Evolutionary conservation across 805 yeast genomes (phyloP), one percentile per base, ranked within the genome.

Genomic region (Ogataea naganishii): DNA sequence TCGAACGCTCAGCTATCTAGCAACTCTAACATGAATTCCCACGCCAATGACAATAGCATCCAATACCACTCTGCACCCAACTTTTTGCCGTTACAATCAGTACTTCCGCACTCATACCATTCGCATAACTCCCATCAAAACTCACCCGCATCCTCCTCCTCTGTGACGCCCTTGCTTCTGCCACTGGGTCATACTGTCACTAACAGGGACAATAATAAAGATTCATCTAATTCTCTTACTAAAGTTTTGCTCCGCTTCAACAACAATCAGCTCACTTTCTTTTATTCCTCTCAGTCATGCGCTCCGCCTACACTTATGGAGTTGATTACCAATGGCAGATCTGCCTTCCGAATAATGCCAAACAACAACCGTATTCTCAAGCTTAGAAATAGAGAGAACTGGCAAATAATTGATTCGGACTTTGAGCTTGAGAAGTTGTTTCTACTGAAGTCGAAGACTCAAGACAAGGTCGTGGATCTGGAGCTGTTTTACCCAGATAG

Each of bases 251-350:
- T 81, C 15, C 64, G 61, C 34, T 81, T 72, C 46, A 64, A 71
- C 10, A 59, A 68, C 6, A 66, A 70, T 20, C 61, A 59, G 17
- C 66, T 86, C 31, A 69, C 75, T 26, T 80, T 88, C 45, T 67
- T 72, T 3, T 88, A 69, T 51, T 72, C 81, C 10, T 64, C 74
- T 4, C 53, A 64, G 27, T 71, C 74, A 38, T 72, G 80, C 26
- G 80, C 94, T 0, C 80, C 94, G 6, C 97, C 97, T 3, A 78
- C 92, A 0, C 58, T 77, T 23, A 46, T 66, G 18, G 97, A 88
- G 53, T 56, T 88, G n/a, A 43, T 85, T 9, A 82, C 80, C 33
- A 86, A 85, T 48, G 85, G 84, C 11, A 73, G 72, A 32, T 61
- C 66, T 29, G 81, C 88, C 15, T 88, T 88, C 51, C 67, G 70